These are phyloP conservation scores for Heterobasidion occidentale DNA, from an alignment of 1,284 basidiomycete genomes.

Conservation along the genomic window DNA sequence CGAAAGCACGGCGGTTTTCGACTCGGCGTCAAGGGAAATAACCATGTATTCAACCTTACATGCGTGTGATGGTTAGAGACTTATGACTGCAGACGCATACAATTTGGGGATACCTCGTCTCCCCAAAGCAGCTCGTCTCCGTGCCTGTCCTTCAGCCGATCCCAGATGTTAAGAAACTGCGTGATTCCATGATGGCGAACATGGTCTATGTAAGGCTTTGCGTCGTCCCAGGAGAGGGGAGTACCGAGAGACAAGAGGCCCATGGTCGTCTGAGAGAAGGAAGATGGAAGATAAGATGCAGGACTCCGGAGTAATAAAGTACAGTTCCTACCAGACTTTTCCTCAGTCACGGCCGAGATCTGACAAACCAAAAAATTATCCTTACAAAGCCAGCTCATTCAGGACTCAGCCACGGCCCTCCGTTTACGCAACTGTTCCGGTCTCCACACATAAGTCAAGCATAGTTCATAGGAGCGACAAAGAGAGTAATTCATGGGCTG, in stretches of 20 bases:
- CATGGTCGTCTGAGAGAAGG: conserved; percentile 41
- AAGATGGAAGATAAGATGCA: too few species aligned
- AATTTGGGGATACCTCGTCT: conserved; percentile 70
- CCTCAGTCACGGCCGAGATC: too few species aligned
- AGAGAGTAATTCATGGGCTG: too few species aligned
- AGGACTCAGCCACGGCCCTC: too few species aligned
- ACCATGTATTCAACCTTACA: conserved; percentile 94
- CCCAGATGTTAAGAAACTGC: conserved; percentile 93
- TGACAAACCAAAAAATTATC: too few species aligned
- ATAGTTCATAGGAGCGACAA: too few species aligned
- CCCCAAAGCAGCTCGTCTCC: conserved; percentile 98
- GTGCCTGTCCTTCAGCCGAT: conserved; percentile 83
- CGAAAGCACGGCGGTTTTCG: conserved; percentile 81
- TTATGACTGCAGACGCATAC: not conserved
- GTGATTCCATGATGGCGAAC: conserved; percentile 91
- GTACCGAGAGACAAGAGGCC: conserved; percentile 94
- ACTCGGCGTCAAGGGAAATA: conserved; percentile 74
- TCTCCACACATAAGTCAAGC: too few species aligned
- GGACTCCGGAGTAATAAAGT: too few species aligned
- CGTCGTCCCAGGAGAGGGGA: conserved; percentile 88
- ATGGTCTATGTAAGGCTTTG: conserved; percentile 84
- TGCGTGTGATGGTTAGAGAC: conserved; percentile 1
- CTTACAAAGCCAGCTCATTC: too few species aligned
- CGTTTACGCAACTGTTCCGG: too few species aligned
- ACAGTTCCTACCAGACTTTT: too few species aligned